Base-by-base conservation (phyloP, 352 stramenopile genomes). In the Pythium rhizo-oryzae region DNA sequence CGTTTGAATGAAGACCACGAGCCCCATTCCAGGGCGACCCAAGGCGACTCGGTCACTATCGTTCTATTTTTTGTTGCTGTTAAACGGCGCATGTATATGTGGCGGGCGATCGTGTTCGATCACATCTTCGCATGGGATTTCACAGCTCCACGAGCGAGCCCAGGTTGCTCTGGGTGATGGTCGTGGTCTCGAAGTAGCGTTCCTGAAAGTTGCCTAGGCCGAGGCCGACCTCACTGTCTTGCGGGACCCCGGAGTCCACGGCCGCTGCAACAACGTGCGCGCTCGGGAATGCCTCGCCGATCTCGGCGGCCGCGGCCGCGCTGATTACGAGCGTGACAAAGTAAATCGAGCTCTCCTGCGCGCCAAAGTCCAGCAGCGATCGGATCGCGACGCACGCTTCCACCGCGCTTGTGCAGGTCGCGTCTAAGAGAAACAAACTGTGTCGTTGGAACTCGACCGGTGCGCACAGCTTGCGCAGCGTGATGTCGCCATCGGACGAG, bases 191-290 rank as follows among this genome's bases (percentile, higher is more conserved):
- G 24, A 69, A 69, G 61, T 81, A 85, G 4, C 77, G 72, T 55
- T 85, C 75, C 25, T 66, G 55, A 53, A 82, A 85, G 52, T 56
- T 68, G 62, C 77, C 72, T 3, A 85, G 24, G 25, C 77, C 75
- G 0, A 70, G 66, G 28, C 35, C 59, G 8, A 77, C 69, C 55
- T 46, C 54, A n/a, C 43, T 41, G 24, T 56, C 57, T n/a, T n/a
- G n/a, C n/a, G n/a, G n/a, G n/a, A n/a, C n/a, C n/a, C 15, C 71
- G 23, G 74, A 50, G 13, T 81, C 77, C 46, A 84, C 75, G 4
- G 71, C 68, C 0, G 59, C 75, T 1, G 67, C 63, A 18, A 82
- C 69, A 47, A 84, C 47, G 25, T 59, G 62, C 28, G 75, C 62
- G 12, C 7, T 11, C 5, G 71, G 70, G 54, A 71, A 80, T 1